Evolutionary conservation across 257 asterid genomes (phyloP).

Genomic region (Leptodermis oblonga): DNA sequence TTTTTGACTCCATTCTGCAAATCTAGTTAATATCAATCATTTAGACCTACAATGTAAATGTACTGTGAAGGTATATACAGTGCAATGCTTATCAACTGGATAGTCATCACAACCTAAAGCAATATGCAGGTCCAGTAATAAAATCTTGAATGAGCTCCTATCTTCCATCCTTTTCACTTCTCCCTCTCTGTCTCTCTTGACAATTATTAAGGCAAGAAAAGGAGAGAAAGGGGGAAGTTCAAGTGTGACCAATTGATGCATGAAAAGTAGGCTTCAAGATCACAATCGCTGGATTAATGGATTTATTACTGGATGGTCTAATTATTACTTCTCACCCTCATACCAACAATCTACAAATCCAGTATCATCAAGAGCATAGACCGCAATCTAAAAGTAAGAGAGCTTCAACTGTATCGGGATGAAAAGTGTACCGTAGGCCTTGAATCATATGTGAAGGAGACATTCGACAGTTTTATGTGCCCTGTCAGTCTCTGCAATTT

Average conservation of each 20-base stretch:
- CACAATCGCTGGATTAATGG: conserved; percentile 2
- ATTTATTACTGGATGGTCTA: not conserved
- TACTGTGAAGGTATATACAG: not conserved
- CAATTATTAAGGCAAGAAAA: not conserved
- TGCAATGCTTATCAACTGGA: not conserved
- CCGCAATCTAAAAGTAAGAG: not conserved
- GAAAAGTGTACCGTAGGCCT: conserved; percentile 54
- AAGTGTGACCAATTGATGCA: not conserved
- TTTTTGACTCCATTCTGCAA: conserved; percentile 4
- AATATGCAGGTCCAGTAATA: not conserved
- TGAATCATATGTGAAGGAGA: conserved; percentile 72
- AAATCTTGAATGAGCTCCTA: not conserved
- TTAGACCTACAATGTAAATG: not conserved
- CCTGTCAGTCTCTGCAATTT: conserved; percentile 71
- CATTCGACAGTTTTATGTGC: conserved; percentile 58
- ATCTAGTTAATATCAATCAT: not conserved
- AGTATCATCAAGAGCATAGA: not conserved
- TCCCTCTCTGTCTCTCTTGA: not conserved
- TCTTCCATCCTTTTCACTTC: not conserved
- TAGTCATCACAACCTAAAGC: not conserved
- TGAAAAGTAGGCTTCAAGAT: not conserved
- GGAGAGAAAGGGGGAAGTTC: not conserved
- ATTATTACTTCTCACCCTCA: not conserved
- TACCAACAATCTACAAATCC: not conserved
- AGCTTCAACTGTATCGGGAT: not conserved